phyloP scores from a whole-genome alignment of 306 rosid genomes.

The Calophaca sinica region DNA sequence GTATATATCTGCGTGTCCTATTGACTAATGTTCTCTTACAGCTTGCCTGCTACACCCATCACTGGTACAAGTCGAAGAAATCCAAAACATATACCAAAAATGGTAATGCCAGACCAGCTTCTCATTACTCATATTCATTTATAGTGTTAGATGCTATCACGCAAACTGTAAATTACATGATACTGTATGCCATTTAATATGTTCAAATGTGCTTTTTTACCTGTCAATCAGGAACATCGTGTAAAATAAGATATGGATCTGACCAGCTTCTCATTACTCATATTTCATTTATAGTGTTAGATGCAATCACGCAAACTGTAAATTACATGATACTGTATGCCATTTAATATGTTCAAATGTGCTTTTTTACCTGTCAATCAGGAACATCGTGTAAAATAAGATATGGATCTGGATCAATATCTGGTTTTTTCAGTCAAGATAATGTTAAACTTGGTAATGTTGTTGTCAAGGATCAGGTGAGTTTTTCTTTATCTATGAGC shows the following conservation, averaged over 20 bases:
- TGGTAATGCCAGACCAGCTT: slow-evolving; percentile 51
- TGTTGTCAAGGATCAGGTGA: slow-evolving; percentile 75
- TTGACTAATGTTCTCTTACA: slow-evolving; percentile 43
- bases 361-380: slow-evolving; percentile 51
- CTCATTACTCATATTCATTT: slow-evolving; percentile 15
- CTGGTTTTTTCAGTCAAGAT: slow-evolving; percentile 89
- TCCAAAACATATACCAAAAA: slow-evolving; percentile 65
- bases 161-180: slow-evolving; percentile 3
- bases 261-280: background rate
- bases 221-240: too few relatives aligned
- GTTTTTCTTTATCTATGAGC: slow-evolving; percentile 31
- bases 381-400: slow-evolving; percentile 72
- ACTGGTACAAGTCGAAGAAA: slow-evolving; percentile 67
- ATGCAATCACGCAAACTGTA: background rate
- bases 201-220: slow-evolving; percentile 1
- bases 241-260: too few relatives aligned
- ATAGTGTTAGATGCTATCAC: slow-evolving; percentile 25
- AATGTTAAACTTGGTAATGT: slow-evolving; percentile 72
- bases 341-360: background rate
- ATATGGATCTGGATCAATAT: slow-evolving; percentile 81
- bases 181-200: background rate
- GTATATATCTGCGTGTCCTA: background rate
- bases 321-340: background rate
- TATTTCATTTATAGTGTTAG: slow-evolving; percentile 22
- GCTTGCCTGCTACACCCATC: slow-evolving; percentile 82